Base-by-base conservation (phyloP, 2,329 filamentous ascomycete genomes). In the Sordariomycetes sp. region DNA sequence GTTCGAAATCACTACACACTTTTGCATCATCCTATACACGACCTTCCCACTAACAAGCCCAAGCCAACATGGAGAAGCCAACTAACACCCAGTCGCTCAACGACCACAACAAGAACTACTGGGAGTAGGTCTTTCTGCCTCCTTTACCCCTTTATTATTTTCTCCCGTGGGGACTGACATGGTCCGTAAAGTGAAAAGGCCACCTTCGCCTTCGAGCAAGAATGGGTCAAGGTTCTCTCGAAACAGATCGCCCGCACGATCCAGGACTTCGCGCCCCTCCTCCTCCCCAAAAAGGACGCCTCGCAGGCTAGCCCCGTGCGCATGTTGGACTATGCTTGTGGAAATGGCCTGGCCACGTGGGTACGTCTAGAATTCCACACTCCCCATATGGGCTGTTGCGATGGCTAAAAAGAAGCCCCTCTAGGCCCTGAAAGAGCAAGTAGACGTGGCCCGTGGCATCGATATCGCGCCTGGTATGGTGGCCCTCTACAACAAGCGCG, bases 401-500 rank as follows among this genome's bases (percentile, higher is more conserved):
- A 7, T 43, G 14, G 18, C n/a, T 50, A 11, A 12, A n/a, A 22
- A 58, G 60, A 64, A n/a, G 64, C 48, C 0, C 2, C 34, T 56
- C 12, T 34, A 72, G 71, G 68, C 71, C 0, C 61, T 73, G 8
- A 61, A 64, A 6, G 62, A 68, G 0, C 68, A 65, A n/a, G 62
- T 71, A 22, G 63, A 66, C 2, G 61, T 55, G 2, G 64, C 70
- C 11, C 65, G 67, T 46, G 71, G 71, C 8, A 65, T 73, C 28
- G 71, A 73, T 55, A 65, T 73, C 25, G 70, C 71, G 1, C 61
- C 65, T 0, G 62, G 62, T 20, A 71, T 72, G 65, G 65, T 65
- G 5, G 59, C 64, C 1, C 63, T 67, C 57, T 73, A 70, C 62
- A 71, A 72, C 53, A 16, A 60, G 4, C 62, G 62, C 55, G 69